Evolutionary conservation across 495 filamentous ascomycete species (phyloP), one percentile per base, ranked within the genome.

Genomic region (Geoglossum glabrum): DNA sequence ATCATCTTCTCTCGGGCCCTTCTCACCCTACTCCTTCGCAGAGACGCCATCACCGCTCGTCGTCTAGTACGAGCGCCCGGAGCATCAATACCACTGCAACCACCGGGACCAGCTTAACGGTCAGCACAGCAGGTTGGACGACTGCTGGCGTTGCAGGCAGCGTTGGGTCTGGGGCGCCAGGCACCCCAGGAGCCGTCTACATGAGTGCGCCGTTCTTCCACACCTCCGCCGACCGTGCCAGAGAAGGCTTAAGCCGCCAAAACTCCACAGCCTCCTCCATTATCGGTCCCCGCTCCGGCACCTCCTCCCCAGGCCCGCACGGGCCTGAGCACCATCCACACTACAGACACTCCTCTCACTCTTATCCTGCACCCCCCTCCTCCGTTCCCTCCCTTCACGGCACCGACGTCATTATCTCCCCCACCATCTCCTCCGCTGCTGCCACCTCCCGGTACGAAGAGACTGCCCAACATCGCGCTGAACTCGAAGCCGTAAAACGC

Each of bases 201-300:
- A 40, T n/a, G 10, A 59, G 31, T 19, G 52, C 54, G 51, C 50
- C 47, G 7, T 57, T 45, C 40, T 21, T 34, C 15, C 56, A 49
- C 8, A 21, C 21, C 21, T 49, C 54, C 7, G 28, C 30, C 36
- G 56, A 58, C 19, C 56, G 56, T 11, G 38, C 56, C 9, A 30
- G 56, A 13, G 43, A 58, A 1, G 55, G 55, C 19, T 21, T 59
- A 9, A 57, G 49, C 33, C 46, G 57, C n/a, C 57, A 59, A 38
- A 59, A 59, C 49, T 59, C 57, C 87, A 85, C 69, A 74, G 71
- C 61, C 69, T 67, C 59, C 49, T 56, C 47, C 87, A 85, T 69
- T 74, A 71, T 61, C 70, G 86, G 52, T 61, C 73, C 31, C 77
- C 80, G 3, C 76, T 76, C 62, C 81, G 82, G 6, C 78, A 82